Percentiles rank a stretch among this genome's conserved stretches.
These are phyloP conservation scores for Penicillium dipodomyicola DNA, from an alignment of 495 filamentous ascomycete genomes.

Conservation along the genomic window DNA sequence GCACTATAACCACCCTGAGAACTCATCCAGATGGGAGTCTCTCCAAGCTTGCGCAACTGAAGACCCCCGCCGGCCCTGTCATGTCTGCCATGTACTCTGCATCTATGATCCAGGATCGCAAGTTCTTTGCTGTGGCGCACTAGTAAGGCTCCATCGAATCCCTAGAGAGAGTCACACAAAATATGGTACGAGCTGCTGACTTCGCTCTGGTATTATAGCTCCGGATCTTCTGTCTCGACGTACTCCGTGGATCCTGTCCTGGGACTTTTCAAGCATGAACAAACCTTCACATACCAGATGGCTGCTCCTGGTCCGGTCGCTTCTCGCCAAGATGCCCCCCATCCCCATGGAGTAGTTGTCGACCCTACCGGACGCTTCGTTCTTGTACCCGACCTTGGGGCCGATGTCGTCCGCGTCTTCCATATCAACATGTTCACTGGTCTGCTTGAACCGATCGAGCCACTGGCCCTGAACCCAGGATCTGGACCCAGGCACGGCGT, in stretches of 20 bases:
- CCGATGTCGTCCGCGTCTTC: slow-evolving; percentile 61
- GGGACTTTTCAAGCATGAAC: slow-evolving; percentile 25
- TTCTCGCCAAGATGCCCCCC: slow-evolving; percentile 55
- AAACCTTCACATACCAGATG: slow-evolving; percentile 48
- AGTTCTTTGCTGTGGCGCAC: slow-evolving; percentile 29
- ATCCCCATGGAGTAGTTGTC: slow-evolving; percentile 59
- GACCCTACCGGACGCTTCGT: slow-evolving; percentile 61
- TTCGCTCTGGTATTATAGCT: slow-evolving; percentile 5
- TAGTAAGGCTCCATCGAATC: slow-evolving; percentile 26
- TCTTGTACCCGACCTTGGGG: slow-evolving; percentile 62
- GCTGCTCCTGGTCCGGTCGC: slow-evolving; percentile 44
- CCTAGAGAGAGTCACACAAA: not conserved
- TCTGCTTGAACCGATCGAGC: slow-evolving; percentile 10
- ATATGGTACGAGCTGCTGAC: too few species aligned
- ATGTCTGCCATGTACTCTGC: slow-evolving; percentile 20
- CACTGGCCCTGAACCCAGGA: slow-evolving; percentile 36
- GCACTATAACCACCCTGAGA: slow-evolving; percentile 19
- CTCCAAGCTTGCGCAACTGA: slow-evolving; percentile 8
- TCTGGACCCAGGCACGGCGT: slow-evolving; percentile 61
- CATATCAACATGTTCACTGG: slow-evolving; percentile 35
- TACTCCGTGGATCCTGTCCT: slow-evolving; percentile 15
- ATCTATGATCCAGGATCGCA: not conserved
- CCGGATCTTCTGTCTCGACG: slow-evolving; percentile 21
- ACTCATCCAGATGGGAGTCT: slow-evolving; percentile 17
- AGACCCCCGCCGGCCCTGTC: slow-evolving; percentile 20